Conservation (phyloP, 1,284 basidiomycete species). For the Rhodotorula sp. region DNA sequence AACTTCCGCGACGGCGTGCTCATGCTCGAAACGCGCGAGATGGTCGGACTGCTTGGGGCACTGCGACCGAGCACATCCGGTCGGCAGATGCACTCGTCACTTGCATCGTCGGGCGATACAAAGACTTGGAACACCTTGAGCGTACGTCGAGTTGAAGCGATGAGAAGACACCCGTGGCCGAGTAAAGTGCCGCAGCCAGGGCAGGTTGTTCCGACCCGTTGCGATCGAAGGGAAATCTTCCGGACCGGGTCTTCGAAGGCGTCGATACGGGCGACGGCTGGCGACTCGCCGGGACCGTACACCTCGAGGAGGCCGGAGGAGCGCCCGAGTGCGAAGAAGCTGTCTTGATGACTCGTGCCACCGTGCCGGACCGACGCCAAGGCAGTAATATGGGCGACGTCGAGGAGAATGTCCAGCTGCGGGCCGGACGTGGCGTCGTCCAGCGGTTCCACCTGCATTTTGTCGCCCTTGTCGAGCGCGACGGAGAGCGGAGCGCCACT, state of each 20-base stretch:
- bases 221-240: constrained; percentile 45
- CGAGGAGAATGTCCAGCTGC: background rate
- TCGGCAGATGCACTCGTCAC: constrained; percentile 63
- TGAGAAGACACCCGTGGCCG: constrained; percentile 57
- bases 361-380: background rate
- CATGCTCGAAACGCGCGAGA: constrained; percentile 56
- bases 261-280: background rate
- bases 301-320: background rate
- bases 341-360: background rate
- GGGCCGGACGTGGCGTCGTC: background rate
- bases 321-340: background rate
- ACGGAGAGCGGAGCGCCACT: background rate
- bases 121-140: constrained; percentile 62
- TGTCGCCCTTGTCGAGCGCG: background rate
- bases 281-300: background rate
- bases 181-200: constrained; percentile 65
- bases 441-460: background rate
- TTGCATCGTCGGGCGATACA: constrained; percentile 60
- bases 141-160: constrained; percentile 60
- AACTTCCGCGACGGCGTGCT: background rate
- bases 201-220: constrained; percentile 57
- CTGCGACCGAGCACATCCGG: constrained; percentile 3
- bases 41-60: constrained; percentile 56
- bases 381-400: too few relatives aligned
- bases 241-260: constrained; percentile 20